phyloP scores from a whole-genome alignment of 805 yeast genomes.

The Candida broadrunensis region DNA sequence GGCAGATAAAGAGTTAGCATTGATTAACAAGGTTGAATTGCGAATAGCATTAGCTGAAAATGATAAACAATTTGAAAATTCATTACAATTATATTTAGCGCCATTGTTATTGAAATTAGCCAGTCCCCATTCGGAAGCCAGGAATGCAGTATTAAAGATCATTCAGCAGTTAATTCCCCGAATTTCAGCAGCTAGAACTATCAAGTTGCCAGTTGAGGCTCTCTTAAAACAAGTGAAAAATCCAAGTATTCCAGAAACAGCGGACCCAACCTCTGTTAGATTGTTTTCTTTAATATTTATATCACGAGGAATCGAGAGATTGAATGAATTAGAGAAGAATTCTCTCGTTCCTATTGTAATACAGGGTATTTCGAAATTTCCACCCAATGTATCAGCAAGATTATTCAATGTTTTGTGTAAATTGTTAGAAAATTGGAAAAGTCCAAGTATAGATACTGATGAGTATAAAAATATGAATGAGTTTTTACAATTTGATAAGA shows the following conservation, averaged over 20 bases:
- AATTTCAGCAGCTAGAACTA: constrained; percentile 48
- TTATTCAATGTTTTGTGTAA: constrained; percentile 60
- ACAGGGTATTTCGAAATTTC: constrained; percentile 40
- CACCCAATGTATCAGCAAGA: constrained; percentile 47
- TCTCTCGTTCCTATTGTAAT: constrained; percentile 47
- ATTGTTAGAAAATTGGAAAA: constrained; percentile 45
- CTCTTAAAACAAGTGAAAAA: constrained; percentile 60
- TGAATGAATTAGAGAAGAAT: constrained; percentile 33
- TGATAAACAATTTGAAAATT: constrained; percentile 58
- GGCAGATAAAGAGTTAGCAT: constrained; percentile 50
- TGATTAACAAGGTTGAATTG: constrained; percentile 77
- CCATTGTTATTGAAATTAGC: constrained; percentile 78
- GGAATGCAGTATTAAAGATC: constrained; percentile 63
- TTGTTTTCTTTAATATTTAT: constrained; percentile 64
- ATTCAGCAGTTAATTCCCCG: constrained; percentile 68
- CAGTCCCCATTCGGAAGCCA: constrained; percentile 64
- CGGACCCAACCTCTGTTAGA: constrained; percentile 51
- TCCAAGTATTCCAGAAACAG: constrained; percentile 45
- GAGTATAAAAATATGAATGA: constrained; percentile 36
- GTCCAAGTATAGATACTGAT: constrained; percentile 45
- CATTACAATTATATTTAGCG: constrained; percentile 61
- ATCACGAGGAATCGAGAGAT: constrained; percentile 63
- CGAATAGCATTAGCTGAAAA: constrained; percentile 73
- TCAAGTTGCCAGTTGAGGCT: constrained; percentile 64
- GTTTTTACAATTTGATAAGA: constrained; percentile 32